phyloP scores from a whole-genome alignment of 805 yeast genomes.

The Starmerella kuoi region DNA sequence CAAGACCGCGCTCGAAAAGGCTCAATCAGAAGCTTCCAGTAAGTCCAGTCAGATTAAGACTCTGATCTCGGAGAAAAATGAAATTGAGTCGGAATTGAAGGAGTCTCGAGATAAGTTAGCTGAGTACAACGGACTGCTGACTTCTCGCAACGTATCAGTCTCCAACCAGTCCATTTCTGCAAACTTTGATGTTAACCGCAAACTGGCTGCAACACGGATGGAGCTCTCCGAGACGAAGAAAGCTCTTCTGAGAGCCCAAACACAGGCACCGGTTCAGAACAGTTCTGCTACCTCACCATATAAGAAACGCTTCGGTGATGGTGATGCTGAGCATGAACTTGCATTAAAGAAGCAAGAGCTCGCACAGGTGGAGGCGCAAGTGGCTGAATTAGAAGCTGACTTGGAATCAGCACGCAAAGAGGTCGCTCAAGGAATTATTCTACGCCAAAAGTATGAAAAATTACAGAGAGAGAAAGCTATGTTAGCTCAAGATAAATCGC shows the following conservation, averaged over 20 bases:
- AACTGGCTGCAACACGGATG: not conserved
- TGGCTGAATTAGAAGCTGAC: slow-evolving; percentile 7
- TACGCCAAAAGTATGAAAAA: slow-evolving; percentile 20
- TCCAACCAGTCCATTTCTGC: not conserved
- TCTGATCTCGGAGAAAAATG: not conserved
- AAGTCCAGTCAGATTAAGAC: not conserved
- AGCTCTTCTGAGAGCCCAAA: slow-evolving; percentile 3
- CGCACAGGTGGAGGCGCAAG: slow-evolving; percentile 11
- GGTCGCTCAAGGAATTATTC: slow-evolving; percentile 5
- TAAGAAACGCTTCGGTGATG: slow-evolving; percentile 4
- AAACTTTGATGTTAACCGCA: not conserved
- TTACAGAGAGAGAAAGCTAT: slow-evolving; percentile 23
- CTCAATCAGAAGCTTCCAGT: not conserved
- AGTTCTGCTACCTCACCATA: not conserved
- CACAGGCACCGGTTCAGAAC: not conserved
- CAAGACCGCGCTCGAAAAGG: not conserved
- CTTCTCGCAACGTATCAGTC: not conserved
- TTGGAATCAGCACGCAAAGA: slow-evolving; percentile 9
- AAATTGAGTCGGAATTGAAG: not conserved
- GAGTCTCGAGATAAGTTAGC: slow-evolving; percentile 10
- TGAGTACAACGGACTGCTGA: no score
- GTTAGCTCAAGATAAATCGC: slow-evolving; percentile 17
- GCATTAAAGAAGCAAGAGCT: slow-evolving; percentile 9
- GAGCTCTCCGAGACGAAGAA: slow-evolving; percentile 8
- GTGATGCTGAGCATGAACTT: slow-evolving; percentile 14